Evolutionary conservation across 2,329 filamentous ascomycete genomes (phyloP), one percentile per base, ranked within the genome.

Genomic region (Pseudocercospora fuligena): DNA sequence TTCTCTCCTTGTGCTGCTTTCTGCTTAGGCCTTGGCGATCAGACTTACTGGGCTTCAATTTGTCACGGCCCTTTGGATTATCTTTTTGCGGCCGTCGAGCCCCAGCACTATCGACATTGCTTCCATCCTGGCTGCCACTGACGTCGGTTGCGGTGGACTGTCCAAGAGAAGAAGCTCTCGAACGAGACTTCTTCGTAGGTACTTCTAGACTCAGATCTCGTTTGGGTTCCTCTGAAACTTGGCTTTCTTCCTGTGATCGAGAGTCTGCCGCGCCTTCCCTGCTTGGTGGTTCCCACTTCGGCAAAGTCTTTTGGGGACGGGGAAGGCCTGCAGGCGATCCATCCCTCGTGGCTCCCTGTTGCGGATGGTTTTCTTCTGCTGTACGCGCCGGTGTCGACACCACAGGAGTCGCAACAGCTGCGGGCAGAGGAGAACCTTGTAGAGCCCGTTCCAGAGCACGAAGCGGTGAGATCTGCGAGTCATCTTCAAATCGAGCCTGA

Each of bases 131-230:
- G 21, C 63, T 71, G 14, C 62, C 70, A 25, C 63, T 71, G 12
- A 66, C 65, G 25, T 72, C 70, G 11, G 67, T 66, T 2, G 47
- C 62, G 5, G 70, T 68, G 9, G 67, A 70, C 21, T 70, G 70
- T 8, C 66, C 66, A 19, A 66, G 61, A 9, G 70, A 72, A n/a
- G 70, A 70, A 25, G 64, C 66, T 56, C 69, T 65, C 9, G 70
- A 71, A 14, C 60, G 67, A n/a, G 67, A 29, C 46, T 66, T 66
- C 14, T 31, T 63, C 25, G 60, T 51, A 27, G 60, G 33, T 43
- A 31, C 25, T 25, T 63, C 60, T 19, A 31, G 36, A 49, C 43
- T 65, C 27, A 60, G 46, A 5, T 46, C 46, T 21, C 53, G 49
- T 54, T 29, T 51, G 25, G 60, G 40, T 11, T 61, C 47, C 46